Evolutionary conservation across 768 basidiomycete species (phyloP), one percentile per base, ranked within the genome.

Genomic region (Dioszegia aurantiaca): DNA sequence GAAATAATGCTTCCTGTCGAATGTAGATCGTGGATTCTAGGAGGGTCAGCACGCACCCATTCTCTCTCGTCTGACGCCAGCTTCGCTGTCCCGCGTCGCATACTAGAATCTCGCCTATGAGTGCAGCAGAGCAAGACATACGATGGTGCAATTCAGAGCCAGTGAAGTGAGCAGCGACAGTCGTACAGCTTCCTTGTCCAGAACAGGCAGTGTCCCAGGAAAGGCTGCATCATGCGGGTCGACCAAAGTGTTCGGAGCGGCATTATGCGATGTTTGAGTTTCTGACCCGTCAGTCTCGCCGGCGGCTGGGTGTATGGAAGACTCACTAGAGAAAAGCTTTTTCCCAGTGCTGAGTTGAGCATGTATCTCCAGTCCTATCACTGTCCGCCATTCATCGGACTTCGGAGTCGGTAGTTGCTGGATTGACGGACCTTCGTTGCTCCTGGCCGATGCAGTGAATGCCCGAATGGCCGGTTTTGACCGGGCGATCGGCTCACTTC

Each of bases 1-100:
- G 76, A 97, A 97, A 74, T 99, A 99, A 74, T 98, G 95, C 73
- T 99, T 99, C 64, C 95, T 81, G 77, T 98, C 95, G 67, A 98
- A 98, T 0, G 88, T 82, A 0, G 90, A 94, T 19, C 82, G 80
- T 0, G 64, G 63, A 62, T 88, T 88, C 49, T 94, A 39, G 28
- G 10, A 3, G 39, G 16, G 33, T 6, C 33, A 33, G 33, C 33
- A 33, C 6, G 14, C 33, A 14, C 33, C 33, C 6, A 6, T 14
- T 14, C 33, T 33, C 8, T 33, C 14, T 33, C 33, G 14, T 6
- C 33, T 6, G 33, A 33, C 33, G 14, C 6, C 14, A 14, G 33
- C 14, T 14, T 36, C 37, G 36, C 53, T 9, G n/a, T n/a, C n/a
- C n/a, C n/a, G n/a, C n/a, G n/a, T n/a, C n/a, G n/a, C n/a, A n/a